Conservation (phyloP, 140 eudicot species). For the Anethum foeniculum region DNA sequence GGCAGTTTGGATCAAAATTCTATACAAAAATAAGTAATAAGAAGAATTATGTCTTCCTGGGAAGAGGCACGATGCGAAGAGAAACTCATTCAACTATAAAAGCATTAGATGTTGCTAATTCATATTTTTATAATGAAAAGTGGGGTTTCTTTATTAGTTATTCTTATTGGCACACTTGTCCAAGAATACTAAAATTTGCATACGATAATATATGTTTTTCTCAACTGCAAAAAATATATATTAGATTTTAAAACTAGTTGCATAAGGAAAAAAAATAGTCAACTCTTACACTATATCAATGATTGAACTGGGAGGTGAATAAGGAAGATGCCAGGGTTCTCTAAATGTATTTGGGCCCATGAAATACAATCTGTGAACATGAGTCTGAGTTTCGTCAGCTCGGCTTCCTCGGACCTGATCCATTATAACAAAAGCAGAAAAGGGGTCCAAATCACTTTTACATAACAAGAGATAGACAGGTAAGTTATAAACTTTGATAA, state of each 20-base stretch:
- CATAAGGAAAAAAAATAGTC: neutral
- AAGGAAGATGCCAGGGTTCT: conserved; percentile 99
- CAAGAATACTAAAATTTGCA: neutral
- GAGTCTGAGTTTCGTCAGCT: conserved; percentile 78
- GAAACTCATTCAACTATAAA: neutral
- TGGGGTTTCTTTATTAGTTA: neutral
- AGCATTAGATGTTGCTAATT: neutral
- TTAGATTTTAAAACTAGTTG: neutral
- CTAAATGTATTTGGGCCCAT: conserved; percentile 96
- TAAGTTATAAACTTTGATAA: neutral
- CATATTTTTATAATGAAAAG: neutral
- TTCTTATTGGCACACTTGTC: neutral
- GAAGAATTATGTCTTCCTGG: neutral
- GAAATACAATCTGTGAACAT: conserved; percentile 89
- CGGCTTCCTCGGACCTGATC: conserved; percentile 78
- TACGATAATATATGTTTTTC: neutral
- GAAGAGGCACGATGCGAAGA: neutral
- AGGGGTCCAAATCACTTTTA: neutral
- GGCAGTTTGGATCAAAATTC: neutral
- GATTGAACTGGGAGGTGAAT: conserved; percentile 82
- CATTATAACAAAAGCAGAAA: neutral
- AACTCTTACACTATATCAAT: conserved; percentile 77
- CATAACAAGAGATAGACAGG: neutral
- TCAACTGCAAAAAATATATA: neutral
- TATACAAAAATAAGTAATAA: neutral